A percentile compares a stretch with the other conserved stretches of the same genome.
Conservation (phyloP, 306 rosid species). For the Leucaena leucocephala region DNA sequence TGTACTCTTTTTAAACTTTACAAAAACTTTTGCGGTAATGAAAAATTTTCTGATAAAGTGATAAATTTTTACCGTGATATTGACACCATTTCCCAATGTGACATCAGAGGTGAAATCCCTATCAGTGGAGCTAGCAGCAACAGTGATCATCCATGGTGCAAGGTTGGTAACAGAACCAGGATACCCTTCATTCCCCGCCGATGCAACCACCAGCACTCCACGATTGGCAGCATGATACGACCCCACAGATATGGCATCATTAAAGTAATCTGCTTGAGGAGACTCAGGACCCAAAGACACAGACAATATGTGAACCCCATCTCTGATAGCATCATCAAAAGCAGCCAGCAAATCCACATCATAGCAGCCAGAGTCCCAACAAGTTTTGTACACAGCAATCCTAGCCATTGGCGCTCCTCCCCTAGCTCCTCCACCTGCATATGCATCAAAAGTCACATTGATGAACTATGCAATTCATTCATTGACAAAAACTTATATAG, state of each 20-base stretch:
- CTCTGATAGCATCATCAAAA: constrained; percentile 85
- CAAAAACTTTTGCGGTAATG: background rate
- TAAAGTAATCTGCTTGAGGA: constrained; percentile 83
- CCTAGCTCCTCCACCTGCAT: constrained; percentile 72
- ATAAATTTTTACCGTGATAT: constrained; percentile 50
- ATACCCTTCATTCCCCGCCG: constrained; percentile 75
- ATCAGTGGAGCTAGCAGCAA: constrained; percentile 89
- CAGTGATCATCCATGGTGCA: constrained; percentile 86
- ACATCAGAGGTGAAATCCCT: constrained; percentile 82
- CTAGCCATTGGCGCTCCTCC: constrained; percentile 90
- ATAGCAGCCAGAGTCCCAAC: constrained; percentile 90
- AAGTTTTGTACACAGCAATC: constrained; percentile 75
- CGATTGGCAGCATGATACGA: constrained; percentile 76
- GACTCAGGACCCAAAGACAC: constrained; percentile 76
- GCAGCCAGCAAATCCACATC: constrained; percentile 83
- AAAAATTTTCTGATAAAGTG: background rate
- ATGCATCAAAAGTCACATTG: background rate
- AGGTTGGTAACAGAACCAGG: constrained; percentile 73
- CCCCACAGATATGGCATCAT: constrained; percentile 83
- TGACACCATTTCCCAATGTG: constrained; percentile 55
- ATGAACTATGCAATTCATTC: background rate
- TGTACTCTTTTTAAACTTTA: too few species aligned
- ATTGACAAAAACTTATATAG: background rate
- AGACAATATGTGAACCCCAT: constrained; percentile 78
- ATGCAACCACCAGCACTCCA: constrained; percentile 79